Percentiles rank a stretch among this genome's conserved stretches.
Evolutionary conservation across 1,284 basidiomycete genomes (phyloP).

Genomic region (Schizopora paradoxa): DNA sequence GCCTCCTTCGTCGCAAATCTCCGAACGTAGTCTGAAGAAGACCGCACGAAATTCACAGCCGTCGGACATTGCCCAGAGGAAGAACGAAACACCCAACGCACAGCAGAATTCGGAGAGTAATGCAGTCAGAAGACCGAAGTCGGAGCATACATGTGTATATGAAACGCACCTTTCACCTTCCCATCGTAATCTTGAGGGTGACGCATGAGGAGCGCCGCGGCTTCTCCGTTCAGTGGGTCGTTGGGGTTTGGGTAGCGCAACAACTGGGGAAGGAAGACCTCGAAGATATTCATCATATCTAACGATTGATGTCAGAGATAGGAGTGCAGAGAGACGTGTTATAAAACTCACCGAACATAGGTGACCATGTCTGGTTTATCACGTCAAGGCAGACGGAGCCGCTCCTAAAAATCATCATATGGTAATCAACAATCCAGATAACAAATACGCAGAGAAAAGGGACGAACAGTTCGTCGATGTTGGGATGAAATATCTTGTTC

Average conservation of each 20-base stretch:
- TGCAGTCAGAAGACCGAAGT: too few species aligned
- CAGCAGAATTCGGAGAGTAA: too few species aligned
- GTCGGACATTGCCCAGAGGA: not conserved
- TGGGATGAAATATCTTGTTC: conserved; percentile 99
- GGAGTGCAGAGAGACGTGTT: conserved; percentile 7
- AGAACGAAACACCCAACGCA: too few species aligned
- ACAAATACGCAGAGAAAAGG: conserved; percentile 3
- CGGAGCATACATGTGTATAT: too few species aligned
- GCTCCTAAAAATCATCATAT: conserved; percentile 47
- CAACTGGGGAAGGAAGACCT: conserved; percentile 95
- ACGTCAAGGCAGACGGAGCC: conserved; percentile 95
- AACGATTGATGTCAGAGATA: conserved; percentile 10
- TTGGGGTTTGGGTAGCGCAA: conserved; percentile 97
- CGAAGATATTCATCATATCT: conserved; percentile 99
- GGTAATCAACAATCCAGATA: conserved; percentile 11
- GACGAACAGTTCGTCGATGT: conserved; percentile 90
- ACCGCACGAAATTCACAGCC: too few species aligned
- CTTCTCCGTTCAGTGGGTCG: conserved; percentile 96
- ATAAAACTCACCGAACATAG: conserved; percentile 82
- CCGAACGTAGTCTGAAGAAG: conserved; percentile 76
- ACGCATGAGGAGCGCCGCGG: conserved; percentile 93
- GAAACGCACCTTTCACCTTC: conserved; percentile 86
- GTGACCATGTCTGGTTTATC: conserved; percentile 99
- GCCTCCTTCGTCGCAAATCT: conserved; percentile 80
- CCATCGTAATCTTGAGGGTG: conserved; percentile 93